Conservation (phyloP, 257 asterid species). For the Nemophila menziesii region DNA sequence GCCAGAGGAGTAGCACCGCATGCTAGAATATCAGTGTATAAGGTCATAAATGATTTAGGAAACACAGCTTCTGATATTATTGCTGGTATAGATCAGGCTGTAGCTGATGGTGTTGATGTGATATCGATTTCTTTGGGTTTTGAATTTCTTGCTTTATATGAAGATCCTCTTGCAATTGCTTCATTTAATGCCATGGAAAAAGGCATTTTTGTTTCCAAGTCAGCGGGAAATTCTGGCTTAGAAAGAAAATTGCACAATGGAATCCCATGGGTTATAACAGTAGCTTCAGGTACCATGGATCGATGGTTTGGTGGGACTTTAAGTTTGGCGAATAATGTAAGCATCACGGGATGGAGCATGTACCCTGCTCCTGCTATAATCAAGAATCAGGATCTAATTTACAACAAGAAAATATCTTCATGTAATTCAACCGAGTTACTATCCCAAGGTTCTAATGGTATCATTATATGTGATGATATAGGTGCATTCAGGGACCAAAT, state of each 20-base stretch:
- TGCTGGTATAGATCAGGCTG: conserved; percentile 54
- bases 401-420: conserved; percentile 25
- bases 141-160: conserved; percentile 18
- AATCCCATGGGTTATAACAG: conserved; percentile 47
- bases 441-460: conserved; percentile 12
- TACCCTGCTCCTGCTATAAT: conserved; percentile 26
- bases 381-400: conserved; percentile 25
- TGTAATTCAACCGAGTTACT: conserved; percentile 26
- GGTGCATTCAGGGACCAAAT: conserved; percentile 12
- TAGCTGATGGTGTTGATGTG: conserved; percentile 46
- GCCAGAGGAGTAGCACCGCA: conserved; percentile 44
- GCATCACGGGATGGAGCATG: conserved; percentile 35
- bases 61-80: conserved; percentile 34
- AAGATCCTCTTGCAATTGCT: conserved; percentile 48
- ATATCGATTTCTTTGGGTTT: conserved; percentile 40
- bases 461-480: conserved; percentile 25
- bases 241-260: conserved; percentile 28
- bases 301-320: conserved; percentile 35
- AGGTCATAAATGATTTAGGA: conserved; percentile 41
- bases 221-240: conserved; percentile 41
- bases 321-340: conserved; percentile 22
- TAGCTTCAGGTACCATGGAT: conserved; percentile 42
- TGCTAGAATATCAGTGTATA: conserved; percentile 39
- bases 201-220: conserved; percentile 45
- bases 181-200: conserved; percentile 53